phyloP scores from a whole-genome alignment of 2,329 filamentous ascomycete species.

The Sclerotinia borealis region DNA sequence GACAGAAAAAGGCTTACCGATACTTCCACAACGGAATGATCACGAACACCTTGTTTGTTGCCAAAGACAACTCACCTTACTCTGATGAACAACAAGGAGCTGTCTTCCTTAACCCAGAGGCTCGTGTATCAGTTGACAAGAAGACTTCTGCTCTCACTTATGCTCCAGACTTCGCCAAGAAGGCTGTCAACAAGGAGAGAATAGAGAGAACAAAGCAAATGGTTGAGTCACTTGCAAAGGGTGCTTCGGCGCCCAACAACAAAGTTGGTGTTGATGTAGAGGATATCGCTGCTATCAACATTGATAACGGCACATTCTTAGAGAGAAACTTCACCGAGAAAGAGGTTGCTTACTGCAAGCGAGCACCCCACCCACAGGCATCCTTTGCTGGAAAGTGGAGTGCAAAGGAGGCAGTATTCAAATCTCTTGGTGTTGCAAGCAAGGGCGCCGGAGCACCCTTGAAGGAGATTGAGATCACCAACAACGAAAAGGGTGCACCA shows the following conservation, averaged over 20 bases:
- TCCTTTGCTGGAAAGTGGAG: slow-evolving; percentile 95
- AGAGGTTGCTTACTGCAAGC: slow-evolving; percentile 82
- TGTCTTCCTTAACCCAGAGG: slow-evolving; percentile 90
- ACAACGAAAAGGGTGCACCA: slow-evolving; percentile 75
- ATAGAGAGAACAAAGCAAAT: slow-evolving; percentile 52
- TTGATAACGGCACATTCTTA: slow-evolving; percentile 89
- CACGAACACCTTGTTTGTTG: slow-evolving; percentile 96
- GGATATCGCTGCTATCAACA: slow-evolving; percentile 78
- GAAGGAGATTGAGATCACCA: slow-evolving; percentile 90
- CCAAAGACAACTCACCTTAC: slow-evolving; percentile 89
- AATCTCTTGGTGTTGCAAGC: slow-evolving; percentile 81
- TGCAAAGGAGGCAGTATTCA: slow-evolving; percentile 98
- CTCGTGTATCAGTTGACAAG: slow-evolving; percentile 78
- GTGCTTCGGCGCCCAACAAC: slow-evolving; percentile 55
- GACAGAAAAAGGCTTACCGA: slow-evolving; percentile 97
- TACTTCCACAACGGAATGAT: slow-evolving; percentile 98
- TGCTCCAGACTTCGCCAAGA: slow-evolving; percentile 57
- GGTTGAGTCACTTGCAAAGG: slow-evolving; percentile 69
- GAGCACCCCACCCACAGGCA: slow-evolving; percentile 72
- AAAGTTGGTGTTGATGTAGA: slow-evolving; percentile 95
- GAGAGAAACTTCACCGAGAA: slow-evolving; percentile 85
- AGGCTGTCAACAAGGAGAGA: slow-evolving; percentile 55
- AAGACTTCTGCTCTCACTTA: slow-evolving; percentile 77
- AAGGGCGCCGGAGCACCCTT: slow-evolving; percentile 83
- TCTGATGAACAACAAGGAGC: slow-evolving; percentile 77